Evolutionary conservation across 2,329 filamentous ascomycete species (phyloP).

Genomic region (Plenodomus tracheiphilus): DNA sequence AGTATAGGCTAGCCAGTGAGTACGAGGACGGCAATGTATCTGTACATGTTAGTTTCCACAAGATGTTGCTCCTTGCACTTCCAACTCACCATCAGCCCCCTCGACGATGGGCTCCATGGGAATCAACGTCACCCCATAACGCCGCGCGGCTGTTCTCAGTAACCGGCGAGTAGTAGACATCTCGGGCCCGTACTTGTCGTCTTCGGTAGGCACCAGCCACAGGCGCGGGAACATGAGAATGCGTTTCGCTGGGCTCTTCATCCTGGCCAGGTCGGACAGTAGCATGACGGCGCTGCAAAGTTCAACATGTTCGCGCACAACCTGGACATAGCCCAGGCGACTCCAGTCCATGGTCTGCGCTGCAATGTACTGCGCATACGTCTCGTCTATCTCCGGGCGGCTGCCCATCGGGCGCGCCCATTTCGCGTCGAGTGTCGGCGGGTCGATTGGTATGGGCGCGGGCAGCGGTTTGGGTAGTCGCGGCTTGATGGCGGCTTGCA

Average conservation of each 20-base stretch:
- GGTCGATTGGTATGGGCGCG: conserved; percentile 34
- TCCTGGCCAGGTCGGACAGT: conserved; percentile 50
- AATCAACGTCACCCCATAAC: conserved; percentile 51
- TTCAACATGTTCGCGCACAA: conserved; percentile 50
- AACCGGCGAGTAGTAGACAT: conserved; percentile 50
- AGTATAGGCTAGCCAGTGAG: conserved; percentile 51
- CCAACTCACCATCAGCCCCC: conserved; percentile 33
- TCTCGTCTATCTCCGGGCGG: conserved; percentile 33
- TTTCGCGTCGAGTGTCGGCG: conserved; percentile 41
- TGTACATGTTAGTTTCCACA: conserved; percentile 13
- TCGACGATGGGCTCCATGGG: conserved; percentile 48
- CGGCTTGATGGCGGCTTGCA: conserved; percentile 72
- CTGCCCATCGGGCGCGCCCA: conserved; percentile 40
- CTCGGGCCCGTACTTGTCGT: conserved; percentile 46
- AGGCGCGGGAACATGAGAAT: conserved; percentile 51
- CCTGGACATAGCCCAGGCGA: conserved; percentile 52
- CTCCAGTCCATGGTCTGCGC: conserved; percentile 49
- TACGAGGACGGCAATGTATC: conserved; percentile 43
- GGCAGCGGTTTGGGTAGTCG: conserved; percentile 49
- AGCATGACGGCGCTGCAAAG: conserved; percentile 57
- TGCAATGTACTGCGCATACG: conserved; percentile 36
- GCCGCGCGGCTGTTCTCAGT: conserved; percentile 49
- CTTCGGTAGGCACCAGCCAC: conserved; percentile 41
- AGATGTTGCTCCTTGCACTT: neutral
- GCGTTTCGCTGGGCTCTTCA: conserved; percentile 51